Evolutionary conservation across 2,329 filamentous ascomycete genomes (phyloP), one percentile per base, ranked within the genome.

Genomic region (Kalmusia sp.): DNA sequence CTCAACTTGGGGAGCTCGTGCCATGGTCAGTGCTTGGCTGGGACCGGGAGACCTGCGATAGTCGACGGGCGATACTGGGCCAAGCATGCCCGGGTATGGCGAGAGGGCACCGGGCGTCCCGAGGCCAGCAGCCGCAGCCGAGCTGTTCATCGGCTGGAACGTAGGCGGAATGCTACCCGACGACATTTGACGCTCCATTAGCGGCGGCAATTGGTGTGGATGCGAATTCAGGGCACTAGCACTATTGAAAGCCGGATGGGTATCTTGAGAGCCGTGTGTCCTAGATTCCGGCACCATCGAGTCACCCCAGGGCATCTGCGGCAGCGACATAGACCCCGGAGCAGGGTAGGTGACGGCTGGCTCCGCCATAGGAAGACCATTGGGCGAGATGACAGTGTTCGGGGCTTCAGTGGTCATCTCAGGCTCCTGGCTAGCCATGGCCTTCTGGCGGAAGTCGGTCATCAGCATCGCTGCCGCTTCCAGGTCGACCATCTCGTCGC

Each of bases 391-490:
- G 60, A 88, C 81, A 74, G 90, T 87, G 69, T 85, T 84, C 27
- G 82, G 78, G 71, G 76, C 77, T 65, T 82, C 78, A 57, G 80
- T 75, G 66, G 76, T 81, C 74, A 76, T 79, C 70, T 83, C 81
- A 64, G 76, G 72, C 72, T 82, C 79, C 86, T 91, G 67, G 87
- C 87, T 82, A 54, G 85, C 88, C 77, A 93, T 93, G 68, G 88
- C 93, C 82, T 97, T 97, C 81, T 97, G 92, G 79, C 96, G 93
- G 73, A 98, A 89, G 79, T 98, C 93, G 73, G 93, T 95, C 81
- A 99, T 96, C 75, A 99, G 86, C 92, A 98, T 97, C 65, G 95
- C 95, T 65, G 95, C 95, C 67, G 93, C 92, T 82, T 99, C 93
- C 70, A 97, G 90, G 75, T 97, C 95, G 71, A 97, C 93, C 78